Conservation (phyloP, 2,329 filamentous ascomycete species). For the Scedosporium apiospermum region DNA sequence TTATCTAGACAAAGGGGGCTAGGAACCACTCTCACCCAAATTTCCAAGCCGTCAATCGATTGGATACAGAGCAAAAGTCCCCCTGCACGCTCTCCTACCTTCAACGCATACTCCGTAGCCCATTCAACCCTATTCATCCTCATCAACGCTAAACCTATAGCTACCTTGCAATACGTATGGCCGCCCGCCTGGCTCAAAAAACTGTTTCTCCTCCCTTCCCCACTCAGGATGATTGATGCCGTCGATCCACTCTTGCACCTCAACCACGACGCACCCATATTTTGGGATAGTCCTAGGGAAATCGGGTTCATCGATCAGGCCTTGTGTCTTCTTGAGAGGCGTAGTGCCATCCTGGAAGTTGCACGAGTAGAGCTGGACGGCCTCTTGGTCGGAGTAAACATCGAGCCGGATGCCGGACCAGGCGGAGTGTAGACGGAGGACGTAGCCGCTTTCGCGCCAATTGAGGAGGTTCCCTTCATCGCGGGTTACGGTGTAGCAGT, state of each 20-base stretch:
- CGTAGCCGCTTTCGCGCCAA: constrained; percentile 51
- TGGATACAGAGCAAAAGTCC: too few species aligned
- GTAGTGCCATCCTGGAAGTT: constrained; percentile 63
- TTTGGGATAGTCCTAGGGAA: constrained; percentile 57
- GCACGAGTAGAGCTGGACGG: constrained; percentile 84
- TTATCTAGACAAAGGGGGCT: too few species aligned
- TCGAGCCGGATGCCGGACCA: constrained; percentile 80
- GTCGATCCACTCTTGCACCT: constrained; percentile 91
- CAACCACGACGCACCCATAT: constrained; percentile 82
- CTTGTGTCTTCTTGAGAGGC: constrained; percentile 62
- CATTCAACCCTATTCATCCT: constrained; percentile 6
- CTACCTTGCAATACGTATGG: constrained; percentile 54
- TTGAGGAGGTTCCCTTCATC: constrained; percentile 45
- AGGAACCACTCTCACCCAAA: too few species aligned
- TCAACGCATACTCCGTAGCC: constrained; percentile 11
- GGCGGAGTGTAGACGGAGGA: constrained; percentile 58
- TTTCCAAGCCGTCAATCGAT: too few species aligned
- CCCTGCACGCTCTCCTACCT: too few species aligned
- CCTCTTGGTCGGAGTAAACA: constrained; percentile 73
- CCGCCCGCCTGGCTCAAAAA: constrained; percentile 48
- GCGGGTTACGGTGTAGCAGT: constrained; percentile 60
- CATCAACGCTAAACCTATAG: constrained; percentile 48
- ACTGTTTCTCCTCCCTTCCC: constrained; percentile 55
- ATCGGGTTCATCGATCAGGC: constrained; percentile 41
- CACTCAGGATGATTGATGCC: constrained; percentile 88